Base-by-base conservation (phyloP, 1,284 basidiomycete species). In the Tremellales sp. region DNA sequence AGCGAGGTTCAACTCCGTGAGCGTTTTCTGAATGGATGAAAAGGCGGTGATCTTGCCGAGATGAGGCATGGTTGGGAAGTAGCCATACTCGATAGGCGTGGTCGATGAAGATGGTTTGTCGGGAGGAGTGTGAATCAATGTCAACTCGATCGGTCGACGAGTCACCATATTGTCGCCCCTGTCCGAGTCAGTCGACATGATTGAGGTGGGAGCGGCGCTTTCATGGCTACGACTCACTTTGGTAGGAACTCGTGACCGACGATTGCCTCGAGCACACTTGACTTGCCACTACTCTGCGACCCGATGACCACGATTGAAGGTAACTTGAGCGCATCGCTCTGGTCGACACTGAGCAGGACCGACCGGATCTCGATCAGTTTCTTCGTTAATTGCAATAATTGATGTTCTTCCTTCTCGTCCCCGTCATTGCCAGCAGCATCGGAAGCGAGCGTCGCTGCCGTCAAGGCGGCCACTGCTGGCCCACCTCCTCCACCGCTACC, bases 161-260 rank as follows among this genome's bases (percentile, higher is more conserved):
- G 94, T 99, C 40, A 98, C 96, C 96, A 99, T 99, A 74, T 98
- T 98, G 74, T 93, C 87, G 51, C 94, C 94, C 77, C 91, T 96
- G 65, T 8, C 11, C n/a, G 43, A 24, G 43, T 51, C 12, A 52
- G 43, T 40, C 37, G n/a, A n/a, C n/a, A n/a, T n/a, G n/a, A n/a
- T n/a, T n/a, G n/a, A n/a, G n/a, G n/a, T 33, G 29, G 29, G 29
- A 33, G 29, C 26, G 15, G 40, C 3, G 31, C 19, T 6, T 6
- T 24, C 24, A 17, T 40, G 8, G 22, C 13, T 27, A 57, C 22
- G 27, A 75, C 83, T 59, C 59, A 94, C 91, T 98, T 98, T 33
- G 94, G 96, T 36, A 99, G 77, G 73, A 99, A 98, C 71, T 98
- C 92, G 58, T 97, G 91, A 0, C 94, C 96, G 21, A 99, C 96